A percentile compares a stretch with the other conserved stretches of the same genome.
Evolutionary conservation across 1,284 basidiomycete species (phyloP).

Genomic region (Sporisorium iseilematis-ciliati): DNA sequence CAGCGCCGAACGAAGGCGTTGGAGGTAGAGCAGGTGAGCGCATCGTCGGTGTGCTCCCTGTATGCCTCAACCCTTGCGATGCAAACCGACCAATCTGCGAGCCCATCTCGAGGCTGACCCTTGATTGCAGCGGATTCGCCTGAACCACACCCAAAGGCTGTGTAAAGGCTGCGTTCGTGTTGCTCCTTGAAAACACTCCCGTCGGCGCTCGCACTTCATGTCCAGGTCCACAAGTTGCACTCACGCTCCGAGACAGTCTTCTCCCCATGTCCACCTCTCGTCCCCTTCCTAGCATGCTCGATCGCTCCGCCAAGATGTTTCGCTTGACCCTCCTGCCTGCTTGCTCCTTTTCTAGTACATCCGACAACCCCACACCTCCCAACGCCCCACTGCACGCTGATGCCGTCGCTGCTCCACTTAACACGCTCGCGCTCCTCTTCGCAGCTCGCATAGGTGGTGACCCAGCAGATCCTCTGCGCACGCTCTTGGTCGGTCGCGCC

Average conservation of each 20-base stretch:
- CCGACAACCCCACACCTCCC: slow-evolving; percentile 19
- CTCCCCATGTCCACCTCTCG: slow-evolving; percentile 50
- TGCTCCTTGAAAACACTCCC: slow-evolving; percentile 38
- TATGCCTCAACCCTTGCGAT: slow-evolving; percentile 9
- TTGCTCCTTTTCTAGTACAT: slow-evolving; percentile 46
- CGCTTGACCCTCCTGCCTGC: slow-evolving; percentile 33
- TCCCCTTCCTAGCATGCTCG: slow-evolving; percentile 31
- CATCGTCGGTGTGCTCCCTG: background rate
- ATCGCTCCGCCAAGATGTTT: slow-evolving; percentile 23
- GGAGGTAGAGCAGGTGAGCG: slow-evolving; percentile 11
- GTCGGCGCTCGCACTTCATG: slow-evolving; percentile 23
- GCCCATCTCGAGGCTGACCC: background rate
- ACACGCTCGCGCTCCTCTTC: slow-evolving; percentile 16
- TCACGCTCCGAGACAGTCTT: slow-evolving; percentile 44
- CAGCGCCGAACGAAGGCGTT: slow-evolving; percentile 17
- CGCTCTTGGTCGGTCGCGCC: slow-evolving; percentile 21
- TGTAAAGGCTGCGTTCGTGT: slow-evolving; percentile 6
- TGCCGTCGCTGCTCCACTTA: background rate
- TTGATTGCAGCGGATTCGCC: background rate
- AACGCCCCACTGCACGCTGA: background rate
- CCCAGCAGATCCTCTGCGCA: slow-evolving; percentile 12
- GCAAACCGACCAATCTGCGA: background rate
- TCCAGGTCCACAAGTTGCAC: slow-evolving; percentile 17
- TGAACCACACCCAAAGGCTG: background rate
- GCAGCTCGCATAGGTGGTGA: slow-evolving; percentile 23